phyloP scores from a whole-genome alignment of 768 basidiomycete genomes.

The Podaxis sp. region DNA sequence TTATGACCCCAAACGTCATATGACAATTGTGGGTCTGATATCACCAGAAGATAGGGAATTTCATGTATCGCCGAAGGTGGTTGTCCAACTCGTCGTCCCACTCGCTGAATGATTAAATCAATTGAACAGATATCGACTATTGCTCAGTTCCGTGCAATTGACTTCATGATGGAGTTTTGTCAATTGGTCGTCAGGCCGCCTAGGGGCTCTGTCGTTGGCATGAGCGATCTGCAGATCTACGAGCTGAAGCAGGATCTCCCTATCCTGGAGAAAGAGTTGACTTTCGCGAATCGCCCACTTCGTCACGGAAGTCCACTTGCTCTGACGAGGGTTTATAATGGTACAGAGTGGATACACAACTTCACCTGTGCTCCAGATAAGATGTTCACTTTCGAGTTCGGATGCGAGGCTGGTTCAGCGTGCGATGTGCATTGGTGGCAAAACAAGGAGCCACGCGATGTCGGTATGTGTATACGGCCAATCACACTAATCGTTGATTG shows the following conservation, averaged over 20 bases:
- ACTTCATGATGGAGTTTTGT: not conserved
- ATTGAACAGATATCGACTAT: not conserved
- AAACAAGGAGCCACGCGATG: not conserved
- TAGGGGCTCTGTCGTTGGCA: not conserved
- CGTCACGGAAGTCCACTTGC: not conserved
- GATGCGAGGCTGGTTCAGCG: not conserved
- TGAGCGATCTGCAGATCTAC: not conserved
- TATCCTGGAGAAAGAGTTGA: not conserved
- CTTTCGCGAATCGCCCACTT: not conserved
- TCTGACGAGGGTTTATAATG: not conserved
- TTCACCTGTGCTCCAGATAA: not conserved
- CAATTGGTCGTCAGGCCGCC: not conserved
- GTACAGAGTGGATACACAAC: not conserved
- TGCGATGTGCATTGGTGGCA: not conserved
- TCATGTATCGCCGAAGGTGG: not conserved
- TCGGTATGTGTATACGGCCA: no score
- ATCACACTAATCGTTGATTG: no score
- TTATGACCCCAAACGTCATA: not conserved
- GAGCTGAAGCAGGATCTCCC: not conserved
- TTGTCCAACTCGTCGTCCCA: not conserved
- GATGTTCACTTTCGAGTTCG: not conserved
- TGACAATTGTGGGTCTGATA: not conserved
- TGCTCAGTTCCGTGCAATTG: not conserved
- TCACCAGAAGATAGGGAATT: not conserved
- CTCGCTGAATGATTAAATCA: not conserved